These are phyloP conservation scores for Rhipidocladum racemiflorum DNA, from an alignment of 176 grass and related monocot species.

Conservation along the genomic window DNA sequence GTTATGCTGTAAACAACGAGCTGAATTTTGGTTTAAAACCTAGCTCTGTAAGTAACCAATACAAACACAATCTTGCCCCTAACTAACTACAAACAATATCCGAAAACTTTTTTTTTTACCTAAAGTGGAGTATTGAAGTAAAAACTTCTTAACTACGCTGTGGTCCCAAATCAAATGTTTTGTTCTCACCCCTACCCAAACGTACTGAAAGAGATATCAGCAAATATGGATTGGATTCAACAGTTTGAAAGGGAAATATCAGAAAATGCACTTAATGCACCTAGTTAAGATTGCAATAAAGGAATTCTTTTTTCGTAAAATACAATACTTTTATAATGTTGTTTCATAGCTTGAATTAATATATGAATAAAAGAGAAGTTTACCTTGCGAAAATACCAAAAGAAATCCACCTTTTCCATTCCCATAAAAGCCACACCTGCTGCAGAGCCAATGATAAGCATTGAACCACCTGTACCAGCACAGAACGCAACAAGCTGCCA, in stretches of 20 bases:
- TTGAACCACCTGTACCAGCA: constrained; percentile 91
- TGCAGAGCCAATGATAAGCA: constrained; percentile 97
- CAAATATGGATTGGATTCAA: not conserved
- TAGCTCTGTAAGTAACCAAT: not conserved
- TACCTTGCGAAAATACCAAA: constrained; percentile 98
- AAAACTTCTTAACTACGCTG: not conserved
- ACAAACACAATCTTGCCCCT: not conserved
- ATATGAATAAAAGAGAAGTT: constrained; percentile 26
- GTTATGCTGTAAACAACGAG: not conserved
- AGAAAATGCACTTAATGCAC: not conserved
- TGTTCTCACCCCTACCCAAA: constrained; percentile 6
- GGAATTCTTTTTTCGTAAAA: not conserved
- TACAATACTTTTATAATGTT: not conserved
- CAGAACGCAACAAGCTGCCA: constrained; percentile 96
- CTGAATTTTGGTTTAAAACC: not conserved
- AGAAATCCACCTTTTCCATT: constrained; percentile 98
- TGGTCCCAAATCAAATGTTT: not conserved
- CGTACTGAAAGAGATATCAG: not conserved
- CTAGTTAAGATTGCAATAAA: not conserved
- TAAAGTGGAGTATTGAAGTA: not conserved
- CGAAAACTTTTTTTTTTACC: not conserved
- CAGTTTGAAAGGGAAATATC: constrained; percentile 1
- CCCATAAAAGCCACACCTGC: constrained; percentile 98
- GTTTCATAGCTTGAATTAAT: not conserved
- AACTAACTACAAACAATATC: not conserved